A percentile compares a stretch with the other conserved stretches of the same genome.
Evolutionary conservation across 176 grass and related monocot species (phyloP).

Genomic region (Oryza glumipatula): DNA sequence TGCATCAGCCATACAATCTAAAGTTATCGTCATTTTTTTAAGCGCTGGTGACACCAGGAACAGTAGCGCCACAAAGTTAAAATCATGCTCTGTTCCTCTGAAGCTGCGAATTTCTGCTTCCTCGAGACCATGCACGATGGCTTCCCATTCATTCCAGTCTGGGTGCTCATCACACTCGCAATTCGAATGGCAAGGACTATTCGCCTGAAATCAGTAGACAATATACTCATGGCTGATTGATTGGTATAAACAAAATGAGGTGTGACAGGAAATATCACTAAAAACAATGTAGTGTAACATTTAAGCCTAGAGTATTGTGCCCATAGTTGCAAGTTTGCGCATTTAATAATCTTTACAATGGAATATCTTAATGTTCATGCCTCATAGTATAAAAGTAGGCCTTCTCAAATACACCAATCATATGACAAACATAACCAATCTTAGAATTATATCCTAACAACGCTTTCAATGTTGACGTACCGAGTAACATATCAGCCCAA

Average conservation of each 20-base stretch:
- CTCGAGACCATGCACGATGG: no score
- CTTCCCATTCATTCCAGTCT: conserved; percentile 20
- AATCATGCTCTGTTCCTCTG: no score
- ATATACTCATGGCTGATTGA: not conserved
- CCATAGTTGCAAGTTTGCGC: not conserved
- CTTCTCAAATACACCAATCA: not conserved
- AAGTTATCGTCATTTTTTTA: no score
- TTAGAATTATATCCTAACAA: not conserved
- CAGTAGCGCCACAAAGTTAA: no score
- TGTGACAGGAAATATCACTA: not conserved
- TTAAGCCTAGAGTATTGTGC: not conserved
- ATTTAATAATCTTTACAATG: not conserved
- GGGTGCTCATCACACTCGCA: conserved; percentile 15
- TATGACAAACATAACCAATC: not conserved
- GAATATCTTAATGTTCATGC: not conserved
- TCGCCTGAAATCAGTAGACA: conserved; percentile 22
- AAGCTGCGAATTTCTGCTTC: no score
- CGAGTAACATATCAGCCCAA: not conserved
- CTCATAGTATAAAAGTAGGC: not conserved
- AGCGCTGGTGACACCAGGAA: no score
- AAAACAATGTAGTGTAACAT: not conserved
- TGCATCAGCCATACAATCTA: no score
- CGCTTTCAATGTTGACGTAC: not conserved
- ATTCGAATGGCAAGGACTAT: not conserved
- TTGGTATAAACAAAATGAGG: not conserved